Evolutionary conservation across 805 yeast species (phyloP).

Genomic region (Hanseniaspora occidentalis): DNA sequence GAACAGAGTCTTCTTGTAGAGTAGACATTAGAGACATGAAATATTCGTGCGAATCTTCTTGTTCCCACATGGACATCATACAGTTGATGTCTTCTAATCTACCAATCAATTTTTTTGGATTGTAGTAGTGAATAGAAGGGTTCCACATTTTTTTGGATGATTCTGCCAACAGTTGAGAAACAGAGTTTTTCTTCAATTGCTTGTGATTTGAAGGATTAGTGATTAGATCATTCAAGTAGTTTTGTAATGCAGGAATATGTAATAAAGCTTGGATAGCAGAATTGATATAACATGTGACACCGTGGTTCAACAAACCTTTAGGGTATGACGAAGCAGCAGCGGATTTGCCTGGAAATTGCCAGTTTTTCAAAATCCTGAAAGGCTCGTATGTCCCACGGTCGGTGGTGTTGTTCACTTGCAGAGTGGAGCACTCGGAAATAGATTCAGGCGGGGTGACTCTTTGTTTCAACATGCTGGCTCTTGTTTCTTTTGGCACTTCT

Average conservation of each 20-base stretch:
- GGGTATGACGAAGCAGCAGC: slow-evolving; percentile 29
- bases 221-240: slow-evolving; percentile 40
- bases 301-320: slow-evolving; percentile 74
- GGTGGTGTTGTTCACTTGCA: slow-evolving; percentile 27
- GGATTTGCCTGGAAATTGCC: slow-evolving; percentile 40
- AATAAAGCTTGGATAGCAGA: slow-evolving; percentile 85
- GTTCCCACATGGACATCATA: slow-evolving; percentile 96
- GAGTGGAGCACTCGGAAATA: slow-evolving; percentile 4
- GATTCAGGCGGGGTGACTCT: slow-evolving; percentile 1
- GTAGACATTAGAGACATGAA: slow-evolving; percentile 84
- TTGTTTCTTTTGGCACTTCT: not conserved
- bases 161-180: slow-evolving; percentile 55
- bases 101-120: slow-evolving; percentile 62
- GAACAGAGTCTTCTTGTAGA: slow-evolving; percentile 85
- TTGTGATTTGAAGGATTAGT: slow-evolving; percentile 1
- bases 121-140: slow-evolving; percentile 33
- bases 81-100: slow-evolving; percentile 77
- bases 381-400: slow-evolving; percentile 58
- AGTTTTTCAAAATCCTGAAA: slow-evolving; percentile 51
- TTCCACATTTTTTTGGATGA: slow-evolving; percentile 60
- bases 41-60: slow-evolving; percentile 96
- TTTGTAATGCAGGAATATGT: slow-evolving; percentile 84
- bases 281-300: slow-evolving; percentile 95
- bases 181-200: slow-evolving; percentile 41
- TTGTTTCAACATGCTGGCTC: slow-evolving; percentile 1